Conservation (phyloP, 164 flowering plant species). For the Sextonia rubra region DNA sequence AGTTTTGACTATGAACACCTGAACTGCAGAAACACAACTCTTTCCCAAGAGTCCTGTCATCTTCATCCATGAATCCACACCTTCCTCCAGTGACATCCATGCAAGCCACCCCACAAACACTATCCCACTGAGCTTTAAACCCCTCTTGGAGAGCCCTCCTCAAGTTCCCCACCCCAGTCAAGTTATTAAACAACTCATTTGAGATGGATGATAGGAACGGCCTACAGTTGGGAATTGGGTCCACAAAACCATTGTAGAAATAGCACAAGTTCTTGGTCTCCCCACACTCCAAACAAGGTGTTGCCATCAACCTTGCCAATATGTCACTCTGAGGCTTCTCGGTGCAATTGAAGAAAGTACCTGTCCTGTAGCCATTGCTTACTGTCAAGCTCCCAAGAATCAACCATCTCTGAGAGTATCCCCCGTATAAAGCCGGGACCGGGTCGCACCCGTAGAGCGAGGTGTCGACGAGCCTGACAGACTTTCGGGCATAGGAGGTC, state of each 20-base stretch:
- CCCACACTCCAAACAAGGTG: slow-evolving; percentile 4
- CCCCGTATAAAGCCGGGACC: neutral
- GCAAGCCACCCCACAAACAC: neutral
- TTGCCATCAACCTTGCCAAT: neutral
- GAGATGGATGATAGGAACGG: neutral
- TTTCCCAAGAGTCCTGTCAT: neutral
- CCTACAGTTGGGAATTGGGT: neutral
- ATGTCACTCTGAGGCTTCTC: neutral
- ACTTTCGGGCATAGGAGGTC: neutral
- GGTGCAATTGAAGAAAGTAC: slow-evolving; percentile 8
- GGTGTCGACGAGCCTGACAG: slow-evolving; percentile 1
- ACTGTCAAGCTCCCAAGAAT: neutral
- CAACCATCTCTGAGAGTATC: neutral
- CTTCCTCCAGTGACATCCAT: slow-evolving; percentile 5
- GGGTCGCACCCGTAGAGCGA: slow-evolving; percentile 4
- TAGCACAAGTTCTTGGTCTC: neutral
- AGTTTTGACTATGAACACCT: slow-evolving; percentile 9
- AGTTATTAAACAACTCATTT: neutral
- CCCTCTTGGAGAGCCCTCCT: neutral
- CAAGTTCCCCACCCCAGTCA: neutral
- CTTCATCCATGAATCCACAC: slow-evolving; percentile 6
- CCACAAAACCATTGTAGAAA: neutral
- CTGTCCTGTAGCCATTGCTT: neutral
- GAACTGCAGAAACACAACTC: slow-evolving; percentile 9
- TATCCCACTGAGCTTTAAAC: slow-evolving; percentile 5